A percentile compares a stretch with the other conserved stretches of the same genome.
Conservation (phyloP, 305 asterid genomes). For the Lippia alba region DNA sequence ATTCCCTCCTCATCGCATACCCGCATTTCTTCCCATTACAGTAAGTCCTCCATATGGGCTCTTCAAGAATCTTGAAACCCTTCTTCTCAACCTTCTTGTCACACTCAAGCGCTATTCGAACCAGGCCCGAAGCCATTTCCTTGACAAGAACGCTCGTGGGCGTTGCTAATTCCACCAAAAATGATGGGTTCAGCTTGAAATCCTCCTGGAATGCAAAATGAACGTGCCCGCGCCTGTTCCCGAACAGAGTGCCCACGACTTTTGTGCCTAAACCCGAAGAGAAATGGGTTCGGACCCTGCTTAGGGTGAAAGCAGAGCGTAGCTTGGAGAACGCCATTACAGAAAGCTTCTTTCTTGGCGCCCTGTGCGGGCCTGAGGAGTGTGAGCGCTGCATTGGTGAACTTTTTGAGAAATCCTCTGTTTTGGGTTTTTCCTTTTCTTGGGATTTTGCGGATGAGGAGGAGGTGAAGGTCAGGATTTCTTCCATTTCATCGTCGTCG, state of each 20-base stretch:
- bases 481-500: slow-evolving; percentile 42
- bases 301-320: slow-evolving; percentile 53
- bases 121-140: slow-evolving; percentile 94
- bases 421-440: slow-evolving; percentile 31
- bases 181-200: slow-evolving; percentile 61
- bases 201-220: slow-evolving; percentile 84
- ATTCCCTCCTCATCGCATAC: slow-evolving; percentile 73
- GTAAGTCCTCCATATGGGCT: slow-evolving; percentile 85
- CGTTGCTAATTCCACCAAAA: slow-evolving; percentile 78
- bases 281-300: slow-evolving; percentile 45
- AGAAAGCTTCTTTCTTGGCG: slow-evolving; percentile 50
- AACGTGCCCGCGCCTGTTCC: slow-evolving; percentile 83
- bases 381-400: slow-evolving; percentile 40
- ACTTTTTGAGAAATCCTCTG: slow-evolving; percentile 31
- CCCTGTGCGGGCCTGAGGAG: slow-evolving; percentile 24
- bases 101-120: slow-evolving; percentile 82
- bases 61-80: slow-evolving; percentile 61
- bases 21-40: slow-evolving; percentile 92
- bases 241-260: slow-evolving; percentile 87
- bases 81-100: slow-evolving; percentile 65
- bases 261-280: slow-evolving; percentile 62
- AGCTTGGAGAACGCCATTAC: slow-evolving; percentile 59
- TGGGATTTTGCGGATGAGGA: slow-evolving; percentile 38
- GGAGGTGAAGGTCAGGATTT: slow-evolving; percentile 43
- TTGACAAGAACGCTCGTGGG: slow-evolving; percentile 77